phyloP scores from a whole-genome alignment of 1,284 basidiomycete genomes.

The Moesziomyces antarcticus region DNA sequence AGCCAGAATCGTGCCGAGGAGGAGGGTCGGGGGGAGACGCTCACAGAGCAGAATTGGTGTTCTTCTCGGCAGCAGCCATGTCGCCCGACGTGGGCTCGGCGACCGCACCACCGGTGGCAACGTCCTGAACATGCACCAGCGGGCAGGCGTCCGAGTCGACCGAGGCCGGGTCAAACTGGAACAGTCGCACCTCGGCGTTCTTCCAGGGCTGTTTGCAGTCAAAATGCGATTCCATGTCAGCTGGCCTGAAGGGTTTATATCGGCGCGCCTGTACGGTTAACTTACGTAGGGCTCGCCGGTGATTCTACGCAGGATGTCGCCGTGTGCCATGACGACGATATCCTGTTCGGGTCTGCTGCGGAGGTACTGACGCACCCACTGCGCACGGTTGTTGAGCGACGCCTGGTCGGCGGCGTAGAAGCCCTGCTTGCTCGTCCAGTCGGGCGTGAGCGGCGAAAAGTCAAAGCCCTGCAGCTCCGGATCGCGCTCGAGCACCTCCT shows the following conservation, averaged over 20 bases:
- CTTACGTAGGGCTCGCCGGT: conserved; percentile 48
- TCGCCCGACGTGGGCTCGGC: conserved; percentile 56
- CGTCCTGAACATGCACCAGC: conserved; percentile 43
- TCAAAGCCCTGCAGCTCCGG: conserved; percentile 62
- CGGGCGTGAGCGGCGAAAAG: conserved; percentile 60
- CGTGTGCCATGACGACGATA: conserved; percentile 66
- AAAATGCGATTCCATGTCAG: background rate
- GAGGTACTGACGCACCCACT: conserved; percentile 66
- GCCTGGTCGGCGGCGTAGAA: conserved; percentile 62
- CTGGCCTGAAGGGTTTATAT: too few relatives aligned
- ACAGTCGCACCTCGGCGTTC: conserved; percentile 65
- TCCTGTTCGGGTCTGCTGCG: conserved; percentile 60
- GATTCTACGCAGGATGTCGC: conserved; percentile 65
- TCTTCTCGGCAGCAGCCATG: conserved; percentile 73
- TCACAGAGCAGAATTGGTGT: conserved; percentile 48
- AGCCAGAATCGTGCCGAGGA: conserved; percentile 1
- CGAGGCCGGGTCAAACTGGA: conserved; percentile 53
- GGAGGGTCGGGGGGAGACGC: conserved; percentile 21
- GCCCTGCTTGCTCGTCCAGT: conserved; percentile 66
- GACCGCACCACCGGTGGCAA: conserved; percentile 56
- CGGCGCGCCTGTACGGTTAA: background rate
- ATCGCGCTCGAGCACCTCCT: conserved; percentile 55
- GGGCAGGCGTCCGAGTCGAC: conserved; percentile 56
- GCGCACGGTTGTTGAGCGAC: conserved; percentile 58
- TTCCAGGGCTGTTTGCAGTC: conserved; percentile 54